Base-by-base conservation (phyloP, 306 rosid genomes). In the Cicer chorassanicum region DNA sequence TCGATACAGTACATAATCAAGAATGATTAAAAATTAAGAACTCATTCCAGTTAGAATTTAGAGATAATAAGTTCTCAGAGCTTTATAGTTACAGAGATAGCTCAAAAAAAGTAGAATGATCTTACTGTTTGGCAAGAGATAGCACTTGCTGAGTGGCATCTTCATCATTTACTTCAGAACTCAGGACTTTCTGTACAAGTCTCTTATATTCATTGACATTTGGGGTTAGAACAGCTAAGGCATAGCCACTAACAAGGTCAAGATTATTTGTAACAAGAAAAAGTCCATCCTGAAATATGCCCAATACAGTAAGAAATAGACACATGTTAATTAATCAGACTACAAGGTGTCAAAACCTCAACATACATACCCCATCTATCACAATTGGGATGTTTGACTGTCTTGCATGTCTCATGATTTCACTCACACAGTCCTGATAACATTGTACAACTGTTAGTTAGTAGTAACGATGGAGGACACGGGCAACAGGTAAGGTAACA, bases 161-260 rank as follows among this genome's bases (percentile, higher is more conserved):
- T 13, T 71, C 80, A 18, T 87, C 86, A 48, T 82, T 75, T 34
- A 86, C 95, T 82, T 90, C 93, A 45, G 91, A 81, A 57, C 78
- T 82, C 49, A 87, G 70, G 61, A 85, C 91, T 79, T 83, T 93
- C 71, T 90, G 75, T 38, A 93, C 91, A 50, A 93, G 91, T 13
- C 96, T 93, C 83, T 90, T 90, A 77, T 90, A 93, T 81, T 93
- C 98, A 75, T 90, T 90, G 70, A 90, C 78, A 72, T 93, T 93
- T 68, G 98, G 98, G 19, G 96, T 93, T 72, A 93, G 87, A 74
- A 93, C 93, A 73, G 96, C 96, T 76, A 93, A 83, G 81, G 83
- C 83, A 83, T 93, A 93, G 53, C 91, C 92, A 73, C 86, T 83
- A 65, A 93, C 91, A 79, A 92, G 95, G 83, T 90, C 90, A 67